phyloP scores from a whole-genome alignment of 306 rosid genomes.

The Prinsepia uniflora region DNA sequence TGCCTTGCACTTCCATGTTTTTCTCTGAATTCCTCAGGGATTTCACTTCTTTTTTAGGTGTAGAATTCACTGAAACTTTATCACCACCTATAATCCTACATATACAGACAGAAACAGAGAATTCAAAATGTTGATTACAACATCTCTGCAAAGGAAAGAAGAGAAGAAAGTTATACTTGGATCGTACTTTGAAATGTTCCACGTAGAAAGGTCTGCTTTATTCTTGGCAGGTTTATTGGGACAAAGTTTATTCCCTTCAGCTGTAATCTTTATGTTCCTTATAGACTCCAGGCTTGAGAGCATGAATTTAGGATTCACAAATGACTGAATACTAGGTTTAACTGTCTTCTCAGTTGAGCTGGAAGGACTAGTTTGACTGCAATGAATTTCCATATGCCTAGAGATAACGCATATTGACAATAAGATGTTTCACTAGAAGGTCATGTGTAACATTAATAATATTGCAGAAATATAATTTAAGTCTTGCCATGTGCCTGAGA shows the following conservation, averaged over 20 bases:
- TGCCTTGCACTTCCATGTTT: conserved; percentile 34
- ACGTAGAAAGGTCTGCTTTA: conserved; percentile 44
- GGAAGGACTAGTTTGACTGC: conserved; percentile 46
- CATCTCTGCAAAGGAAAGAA: conserved; percentile 10
- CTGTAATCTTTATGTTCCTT: conserved; percentile 37
- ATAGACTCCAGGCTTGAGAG: conserved; percentile 33
- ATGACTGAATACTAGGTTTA: conserved; percentile 31
- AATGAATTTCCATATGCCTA: conserved; percentile 20
- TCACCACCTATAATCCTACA: conserved; percentile 40
- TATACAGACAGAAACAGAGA: conserved; percentile 19
- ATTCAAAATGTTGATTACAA: conserved; percentile 18
- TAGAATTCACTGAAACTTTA: conserved; percentile 33
- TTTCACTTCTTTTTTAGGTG: conserved; percentile 35
- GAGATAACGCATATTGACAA: conserved; percentile 17
- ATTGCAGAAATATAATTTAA: background rate
- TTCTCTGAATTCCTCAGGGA: conserved; percentile 27
- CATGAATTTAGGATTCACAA: conserved; percentile 33
- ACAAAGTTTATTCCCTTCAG: conserved; percentile 46
- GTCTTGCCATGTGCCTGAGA: background rate
- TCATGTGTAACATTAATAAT: conserved; percentile 6
- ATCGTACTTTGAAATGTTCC: conserved; percentile 46
- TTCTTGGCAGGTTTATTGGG: conserved; percentile 39
- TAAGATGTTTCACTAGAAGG: conserved; percentile 17
- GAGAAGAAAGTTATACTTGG: conserved; percentile 10
- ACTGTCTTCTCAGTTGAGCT: conserved; percentile 38